Evolutionary conservation across 768 basidiomycete genomes (phyloP).

Genomic region (Podaxis sp.): DNA sequence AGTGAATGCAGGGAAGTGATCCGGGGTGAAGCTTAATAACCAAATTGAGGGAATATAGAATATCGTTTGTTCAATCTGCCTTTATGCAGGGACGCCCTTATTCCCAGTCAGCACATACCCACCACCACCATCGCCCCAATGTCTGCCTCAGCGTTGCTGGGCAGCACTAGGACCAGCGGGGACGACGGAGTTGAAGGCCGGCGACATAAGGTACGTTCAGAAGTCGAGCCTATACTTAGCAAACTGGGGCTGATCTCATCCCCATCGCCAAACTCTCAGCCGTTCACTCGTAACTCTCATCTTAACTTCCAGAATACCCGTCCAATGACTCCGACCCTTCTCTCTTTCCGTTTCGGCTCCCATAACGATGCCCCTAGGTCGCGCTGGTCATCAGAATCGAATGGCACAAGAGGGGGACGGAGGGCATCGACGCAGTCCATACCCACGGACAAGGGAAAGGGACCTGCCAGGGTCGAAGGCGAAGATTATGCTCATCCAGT

Average conservation of each 20-base stretch:
- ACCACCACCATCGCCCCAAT: neutral
- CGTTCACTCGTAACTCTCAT: conserved; percentile 4
- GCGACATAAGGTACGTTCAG: neutral
- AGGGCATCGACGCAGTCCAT: conserved; percentile 19
- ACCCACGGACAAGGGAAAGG: conserved; percentile 31
- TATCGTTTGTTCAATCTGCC: neutral
- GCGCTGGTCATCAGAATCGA: conserved; percentile 21
- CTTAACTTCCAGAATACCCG: neutral
- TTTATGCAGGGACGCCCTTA: neutral
- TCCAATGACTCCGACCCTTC: conserved; percentile 10
- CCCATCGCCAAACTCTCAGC: conserved; percentile 10
- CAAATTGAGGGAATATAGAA: neutral
- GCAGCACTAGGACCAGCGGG: neutral
- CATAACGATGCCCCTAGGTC: neutral
- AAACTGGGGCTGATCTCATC: conserved; percentile 10
- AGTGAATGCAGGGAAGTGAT: neutral
- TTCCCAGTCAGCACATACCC: neutral
- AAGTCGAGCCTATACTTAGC: conserved; percentile 8
- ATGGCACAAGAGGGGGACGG: conserved; percentile 12
- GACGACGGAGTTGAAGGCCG: conserved; percentile 10
- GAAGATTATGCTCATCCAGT: conserved; percentile 1
- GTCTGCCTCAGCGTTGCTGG: neutral
- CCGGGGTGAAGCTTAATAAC: neutral
- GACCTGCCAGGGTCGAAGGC: conserved; percentile 17
- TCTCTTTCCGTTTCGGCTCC: conserved; percentile 12